phyloP scores from a whole-genome alignment of 2,329 filamentous ascomycete genomes.

The Scedosporium boydii region DNA sequence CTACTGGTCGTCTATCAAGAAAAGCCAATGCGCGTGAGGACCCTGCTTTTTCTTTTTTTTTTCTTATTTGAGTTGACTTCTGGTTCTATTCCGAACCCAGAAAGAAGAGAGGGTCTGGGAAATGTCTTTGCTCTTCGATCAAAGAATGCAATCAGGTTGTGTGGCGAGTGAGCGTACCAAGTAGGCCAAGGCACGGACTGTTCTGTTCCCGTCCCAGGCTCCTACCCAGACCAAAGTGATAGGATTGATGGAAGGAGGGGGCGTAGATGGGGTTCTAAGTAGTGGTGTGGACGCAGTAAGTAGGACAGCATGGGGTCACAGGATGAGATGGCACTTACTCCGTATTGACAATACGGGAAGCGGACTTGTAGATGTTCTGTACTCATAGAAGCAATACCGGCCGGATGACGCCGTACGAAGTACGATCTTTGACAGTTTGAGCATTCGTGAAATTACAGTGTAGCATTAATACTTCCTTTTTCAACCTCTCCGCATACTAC shows the following conservation, averaged over 20 bases:
- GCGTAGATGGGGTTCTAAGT: not conserved
- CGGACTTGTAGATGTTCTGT: too few relatives aligned
- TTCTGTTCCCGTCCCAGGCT: not conserved
- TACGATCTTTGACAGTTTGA: too few relatives aligned
- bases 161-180: not conserved
- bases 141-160: not conserved
- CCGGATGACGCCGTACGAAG: too few relatives aligned
- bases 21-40: not conserved
- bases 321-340: not conserved
- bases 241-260: not conserved
- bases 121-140: not conserved
- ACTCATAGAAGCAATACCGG: too few relatives aligned
- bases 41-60: not conserved
- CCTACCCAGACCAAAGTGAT: not conserved
- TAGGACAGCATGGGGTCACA: not conserved
- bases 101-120: not conserved
- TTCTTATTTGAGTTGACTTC: not conserved
- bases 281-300: not conserved
- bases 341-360: too few relatives aligned
- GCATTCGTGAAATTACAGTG: too few relatives aligned
- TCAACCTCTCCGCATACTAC: too few relatives aligned
- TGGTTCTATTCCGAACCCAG: not conserved
- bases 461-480: too few relatives aligned
- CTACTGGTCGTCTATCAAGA: not conserved
- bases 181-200: not conserved